Evolutionary conservation across 768 basidiomycete species (phyloP).

Genomic region (Lentinus brumalis): DNA sequence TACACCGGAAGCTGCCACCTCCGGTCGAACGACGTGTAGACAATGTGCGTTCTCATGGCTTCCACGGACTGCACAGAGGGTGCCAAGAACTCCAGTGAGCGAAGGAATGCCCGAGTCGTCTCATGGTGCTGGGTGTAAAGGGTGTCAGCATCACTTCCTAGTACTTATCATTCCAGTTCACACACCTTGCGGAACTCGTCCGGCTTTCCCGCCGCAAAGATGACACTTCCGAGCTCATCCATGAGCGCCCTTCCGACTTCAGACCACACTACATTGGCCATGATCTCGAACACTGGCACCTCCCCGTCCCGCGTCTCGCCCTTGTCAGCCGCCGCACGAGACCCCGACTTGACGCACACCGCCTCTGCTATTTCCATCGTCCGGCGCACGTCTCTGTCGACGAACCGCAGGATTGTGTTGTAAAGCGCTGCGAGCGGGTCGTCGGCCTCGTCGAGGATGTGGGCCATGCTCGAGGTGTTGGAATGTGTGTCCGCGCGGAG

Average conservation of each 20-base stretch:
- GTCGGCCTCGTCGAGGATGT: constrained; percentile 64
- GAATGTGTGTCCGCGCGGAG: constrained; percentile 29
- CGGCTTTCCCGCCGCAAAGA: constrained; percentile 93
- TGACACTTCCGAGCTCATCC: constrained; percentile 76
- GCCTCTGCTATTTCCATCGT: constrained; percentile 81
- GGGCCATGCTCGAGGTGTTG: constrained; percentile 35
- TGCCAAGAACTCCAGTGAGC: constrained; percentile 78
- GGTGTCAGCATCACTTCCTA: too few relatives aligned
- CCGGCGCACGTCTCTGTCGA: constrained; percentile 70
- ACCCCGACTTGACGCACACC: constrained; percentile 51
- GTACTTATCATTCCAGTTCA: too few relatives aligned
- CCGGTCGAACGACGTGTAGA: constrained; percentile 72
- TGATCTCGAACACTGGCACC: constrained; percentile 67
- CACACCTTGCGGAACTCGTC: constrained; percentile 84
- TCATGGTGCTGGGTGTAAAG: constrained; percentile 67
- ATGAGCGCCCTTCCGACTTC: constrained; percentile 80
- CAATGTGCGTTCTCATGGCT: constrained; percentile 70
- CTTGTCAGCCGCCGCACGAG: constrained; percentile 16
- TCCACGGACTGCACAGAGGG: constrained; percentile 73
- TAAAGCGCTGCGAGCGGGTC: constrained; percentile 77
- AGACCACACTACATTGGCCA: constrained; percentile 88
- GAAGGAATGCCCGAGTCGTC: constrained; percentile 80
- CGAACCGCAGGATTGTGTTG: constrained; percentile 78
- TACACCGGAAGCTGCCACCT: constrained; percentile 98
- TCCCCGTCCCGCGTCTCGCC: constrained; percentile 11